These are phyloP conservation scores for Chalciporus sphaerocephalus DNA, from an alignment of 768 basidiomycete species.

Conservation along the genomic window DNA sequence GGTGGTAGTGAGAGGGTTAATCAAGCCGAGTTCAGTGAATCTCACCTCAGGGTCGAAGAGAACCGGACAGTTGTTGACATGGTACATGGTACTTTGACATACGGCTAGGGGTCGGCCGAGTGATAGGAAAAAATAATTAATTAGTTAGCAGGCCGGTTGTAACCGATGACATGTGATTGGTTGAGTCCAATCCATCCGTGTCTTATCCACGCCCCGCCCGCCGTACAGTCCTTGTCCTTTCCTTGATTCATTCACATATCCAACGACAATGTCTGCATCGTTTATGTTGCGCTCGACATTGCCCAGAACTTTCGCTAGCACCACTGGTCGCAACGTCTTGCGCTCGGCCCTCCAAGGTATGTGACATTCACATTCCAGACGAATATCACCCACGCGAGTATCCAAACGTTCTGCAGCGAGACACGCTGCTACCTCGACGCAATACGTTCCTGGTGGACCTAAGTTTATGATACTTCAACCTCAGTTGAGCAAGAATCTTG, in stretches of 20 bases:
- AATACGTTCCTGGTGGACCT: constrained; percentile 72
- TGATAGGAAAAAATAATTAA: background rate
- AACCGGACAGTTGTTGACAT: too few species aligned
- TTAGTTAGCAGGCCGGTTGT: background rate
- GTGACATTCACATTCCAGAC: background rate
- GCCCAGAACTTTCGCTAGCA: constrained; percentile 38
- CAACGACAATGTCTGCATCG: constrained; percentile 44
- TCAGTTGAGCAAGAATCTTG: background rate
- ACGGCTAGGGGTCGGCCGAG: background rate
- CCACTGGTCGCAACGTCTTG: constrained; percentile 37
- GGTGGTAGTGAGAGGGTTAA: too few species aligned
- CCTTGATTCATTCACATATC: background rate
- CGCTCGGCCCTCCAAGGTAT: constrained; percentile 42
- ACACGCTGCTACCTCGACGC: constrained; percentile 34
- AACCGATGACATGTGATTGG: constrained; percentile 19
- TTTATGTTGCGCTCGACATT: constrained; percentile 48
- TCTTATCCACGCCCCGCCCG: constrained; percentile 1
- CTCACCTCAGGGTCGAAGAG: too few species aligned
- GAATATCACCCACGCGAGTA: background rate
- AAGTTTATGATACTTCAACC: constrained; percentile 29
- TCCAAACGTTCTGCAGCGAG: constrained; percentile 30
- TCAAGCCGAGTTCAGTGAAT: too few species aligned
- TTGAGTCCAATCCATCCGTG: background rate
- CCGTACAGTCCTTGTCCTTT: background rate
- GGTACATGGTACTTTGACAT: too few species aligned